Evolutionary conservation across 768 basidiomycete genomes (phyloP).

Genomic region (Postia placenta): DNA sequence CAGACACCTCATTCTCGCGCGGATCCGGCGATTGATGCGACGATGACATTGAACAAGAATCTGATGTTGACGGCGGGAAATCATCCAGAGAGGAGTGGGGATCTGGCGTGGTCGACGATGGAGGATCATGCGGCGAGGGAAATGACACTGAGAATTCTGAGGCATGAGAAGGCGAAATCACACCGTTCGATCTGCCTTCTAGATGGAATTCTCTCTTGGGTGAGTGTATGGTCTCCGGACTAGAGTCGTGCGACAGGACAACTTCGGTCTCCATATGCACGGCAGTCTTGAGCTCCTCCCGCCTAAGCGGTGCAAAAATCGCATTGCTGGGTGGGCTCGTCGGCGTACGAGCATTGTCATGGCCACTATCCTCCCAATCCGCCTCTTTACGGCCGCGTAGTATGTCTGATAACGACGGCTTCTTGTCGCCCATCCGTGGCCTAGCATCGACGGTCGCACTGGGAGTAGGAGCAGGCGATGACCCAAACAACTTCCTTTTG

Average conservation of each 20-base stretch:
- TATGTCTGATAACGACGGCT: constrained; percentile 64
- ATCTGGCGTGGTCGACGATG: constrained; percentile 66
- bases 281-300: constrained; percentile 14
- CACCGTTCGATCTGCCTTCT: constrained; percentile 10
- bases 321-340: constrained; percentile 39
- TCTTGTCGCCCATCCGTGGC: constrained; percentile 40
- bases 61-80: constrained; percentile 66
- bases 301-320: constrained; percentile 9
- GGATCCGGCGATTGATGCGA: constrained; percentile 54
- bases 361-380: constrained; percentile 59
- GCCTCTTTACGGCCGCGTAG: constrained; percentile 47
- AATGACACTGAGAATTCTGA: constrained; percentile 17
- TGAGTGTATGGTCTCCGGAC: constrained; percentile 5
- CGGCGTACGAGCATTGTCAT: constrained; percentile 42
- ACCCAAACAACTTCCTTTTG: constrained; percentile 48
- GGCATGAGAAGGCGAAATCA: constrained; percentile 12
- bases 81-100: constrained; percentile 73
- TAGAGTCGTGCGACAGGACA: constrained; percentile 7
- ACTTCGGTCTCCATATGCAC: neutral
- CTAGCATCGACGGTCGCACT: constrained; percentile 22
- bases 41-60: constrained; percentile 55
- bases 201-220: constrained; percentile 9
- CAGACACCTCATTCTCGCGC: constrained; percentile 27
- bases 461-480: constrained; percentile 31
- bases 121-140: constrained; percentile 42